phyloP scores from a whole-genome alignment of 2,329 filamentous ascomycete species.

The Colletotrichum sp. region DNA sequence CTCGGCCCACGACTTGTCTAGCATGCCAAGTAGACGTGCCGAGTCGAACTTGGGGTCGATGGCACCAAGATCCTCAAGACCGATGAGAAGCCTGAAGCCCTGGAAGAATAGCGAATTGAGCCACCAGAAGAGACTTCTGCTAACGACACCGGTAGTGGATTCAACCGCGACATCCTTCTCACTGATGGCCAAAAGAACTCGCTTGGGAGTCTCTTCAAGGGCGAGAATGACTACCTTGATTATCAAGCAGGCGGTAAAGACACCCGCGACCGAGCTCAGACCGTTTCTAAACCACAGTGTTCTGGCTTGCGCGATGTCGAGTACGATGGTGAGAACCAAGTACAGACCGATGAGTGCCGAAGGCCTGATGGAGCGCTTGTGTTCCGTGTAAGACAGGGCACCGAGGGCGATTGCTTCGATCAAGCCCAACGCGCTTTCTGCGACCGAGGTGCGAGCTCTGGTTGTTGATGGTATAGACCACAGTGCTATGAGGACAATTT shows the following conservation, averaged over 20 bases:
- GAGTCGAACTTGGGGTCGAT: slow-evolving; percentile 34
- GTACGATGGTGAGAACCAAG: slow-evolving; percentile 33
- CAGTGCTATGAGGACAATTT: slow-evolving; percentile 27
- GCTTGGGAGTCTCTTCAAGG: slow-evolving; percentile 36
- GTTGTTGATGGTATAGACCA: slow-evolving; percentile 27
- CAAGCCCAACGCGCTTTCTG: slow-evolving; percentile 29
- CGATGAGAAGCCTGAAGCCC: slow-evolving; percentile 27
- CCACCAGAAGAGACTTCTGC: slow-evolving; percentile 40
- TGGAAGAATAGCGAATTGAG: slow-evolving; percentile 32
- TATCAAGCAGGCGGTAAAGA: slow-evolving; percentile 29
- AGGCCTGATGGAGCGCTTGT: slow-evolving; percentile 34
- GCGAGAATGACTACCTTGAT: slow-evolving; percentile 31
- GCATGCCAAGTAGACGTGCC: slow-evolving; percentile 10
- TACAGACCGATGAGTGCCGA: slow-evolving; percentile 35
- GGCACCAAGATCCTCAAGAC: slow-evolving; percentile 25
- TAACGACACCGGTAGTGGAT: slow-evolving; percentile 35
- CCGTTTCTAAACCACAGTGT: slow-evolving; percentile 35
- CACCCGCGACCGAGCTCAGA: slow-evolving; percentile 25
- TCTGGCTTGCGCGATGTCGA: slow-evolving; percentile 35
- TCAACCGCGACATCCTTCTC: slow-evolving; percentile 31
- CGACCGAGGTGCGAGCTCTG: slow-evolving; percentile 29
- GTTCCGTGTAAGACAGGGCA: slow-evolving; percentile 37
- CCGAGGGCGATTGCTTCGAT: slow-evolving; percentile 32
- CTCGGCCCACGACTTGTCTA: slow-evolving; percentile 27
- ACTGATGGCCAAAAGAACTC: slow-evolving; percentile 10